Conservation (phyloP, 202 grass and related monocot species). For the Elaeis oleifera region DNA sequence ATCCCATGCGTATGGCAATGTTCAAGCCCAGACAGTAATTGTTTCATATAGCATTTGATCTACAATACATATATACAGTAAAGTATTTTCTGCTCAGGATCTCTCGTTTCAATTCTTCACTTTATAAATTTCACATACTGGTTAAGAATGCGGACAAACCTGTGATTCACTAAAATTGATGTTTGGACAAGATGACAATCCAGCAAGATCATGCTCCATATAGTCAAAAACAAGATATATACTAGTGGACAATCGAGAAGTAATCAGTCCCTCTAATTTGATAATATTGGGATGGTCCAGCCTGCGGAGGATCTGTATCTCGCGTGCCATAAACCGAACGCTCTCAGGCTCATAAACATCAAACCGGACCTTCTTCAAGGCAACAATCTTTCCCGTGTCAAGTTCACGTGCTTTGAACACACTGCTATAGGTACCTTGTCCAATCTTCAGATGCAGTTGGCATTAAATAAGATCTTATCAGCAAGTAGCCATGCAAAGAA, state of each 20-base stretch:
- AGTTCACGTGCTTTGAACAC: conserved; percentile 69
- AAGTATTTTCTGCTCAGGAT: not conserved
- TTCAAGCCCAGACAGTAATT: conserved; percentile 67
- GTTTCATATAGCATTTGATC: conserved; percentile 94
- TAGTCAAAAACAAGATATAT: conserved; percentile 46
- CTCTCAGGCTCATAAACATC: conserved; percentile 86
- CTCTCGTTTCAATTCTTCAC: no score
- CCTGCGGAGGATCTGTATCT: conserved; percentile 72
- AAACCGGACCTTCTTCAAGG: conserved; percentile 92
- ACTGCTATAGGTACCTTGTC: conserved; percentile 94
- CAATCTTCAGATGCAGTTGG: conserved; percentile 37
- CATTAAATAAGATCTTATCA: not conserved
- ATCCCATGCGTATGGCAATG: conserved; percentile 70
- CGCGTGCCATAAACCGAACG: conserved; percentile 79
- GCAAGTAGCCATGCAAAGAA: no score
- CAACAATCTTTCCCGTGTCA: conserved; percentile 51
- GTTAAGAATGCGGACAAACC: conserved; percentile 17
- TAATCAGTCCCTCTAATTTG: conserved; percentile 55
- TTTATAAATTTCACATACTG: no score
- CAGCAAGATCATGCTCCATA: conserved; percentile 45
- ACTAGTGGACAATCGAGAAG: conserved; percentile 50
- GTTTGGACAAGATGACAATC: conserved; percentile 41
- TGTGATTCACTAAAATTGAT: conserved; percentile 60
- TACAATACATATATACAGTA: conserved; percentile 22
- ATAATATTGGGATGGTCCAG: conserved; percentile 83